Evolutionary conservation across 768 basidiomycete species (phyloP), one percentile per base, ranked within the genome.

Genomic region (Russula earlei): DNA sequence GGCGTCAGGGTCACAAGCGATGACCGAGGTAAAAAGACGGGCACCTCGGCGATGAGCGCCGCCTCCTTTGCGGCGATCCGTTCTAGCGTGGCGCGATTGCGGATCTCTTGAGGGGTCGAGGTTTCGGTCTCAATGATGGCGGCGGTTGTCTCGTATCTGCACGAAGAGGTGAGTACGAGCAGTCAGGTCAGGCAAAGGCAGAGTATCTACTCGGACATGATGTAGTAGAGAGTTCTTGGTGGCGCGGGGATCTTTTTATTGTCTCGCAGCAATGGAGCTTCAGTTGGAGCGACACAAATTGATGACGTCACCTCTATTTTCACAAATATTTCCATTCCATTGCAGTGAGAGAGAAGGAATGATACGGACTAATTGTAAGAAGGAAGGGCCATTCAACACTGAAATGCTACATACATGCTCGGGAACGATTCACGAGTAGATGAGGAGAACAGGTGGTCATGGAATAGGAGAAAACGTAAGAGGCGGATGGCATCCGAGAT

Each of bases 121-220:
- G 54, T 46, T 55, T 60, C 54, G 8, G 51, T 55, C 58, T 60
- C 61, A 3, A 34, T 40, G 47, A 20, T 50, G 20, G 54, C 58
- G 24, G 54, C 58, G 33, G 58, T 52, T 4, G 54, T 56, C 38
- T 56, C 50, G 48, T 61, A 55, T 27, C 56, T 58, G 43, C 17
- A 38, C 15, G 9, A 4, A n/a, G n/a, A n/a, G 15, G 25, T 54
- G 27, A 52, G 41, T 9, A 29, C 17, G 22, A 29, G 34, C 14
- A 25, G 12, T 33, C 14, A 8, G 20, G 37, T 19, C 20, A 38
- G 11, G 29, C 5, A 19, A 17, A n/a, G 34, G 6, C 36, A 0
- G 20, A 54, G 5, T 31, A 46, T 22, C 27, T 10, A 56, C 59
- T 60, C 56, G 15, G 43, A 37, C 53, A 54, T 53, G 11, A 8